phyloP scores from a whole-genome alignment of 2,329 filamentous ascomycete genomes.

The Parastagonospora avenae region DNA sequence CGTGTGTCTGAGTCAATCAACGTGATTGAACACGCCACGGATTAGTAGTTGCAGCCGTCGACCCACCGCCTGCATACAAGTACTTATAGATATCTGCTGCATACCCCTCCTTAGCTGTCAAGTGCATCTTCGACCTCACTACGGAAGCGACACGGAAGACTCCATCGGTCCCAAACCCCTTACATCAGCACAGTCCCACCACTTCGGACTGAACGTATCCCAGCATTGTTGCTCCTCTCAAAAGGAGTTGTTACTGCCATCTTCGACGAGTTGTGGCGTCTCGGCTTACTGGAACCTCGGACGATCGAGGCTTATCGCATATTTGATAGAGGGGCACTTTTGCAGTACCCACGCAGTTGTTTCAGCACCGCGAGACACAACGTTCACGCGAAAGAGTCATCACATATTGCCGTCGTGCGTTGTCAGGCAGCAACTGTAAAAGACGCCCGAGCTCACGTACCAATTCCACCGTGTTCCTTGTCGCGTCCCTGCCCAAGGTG shows the following conservation, averaged over 20 bases:
- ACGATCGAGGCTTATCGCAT: slow-evolving; percentile 43
- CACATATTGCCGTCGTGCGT: slow-evolving; percentile 18
- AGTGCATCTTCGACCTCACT: slow-evolving; percentile 11
- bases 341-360: slow-evolving; percentile 10
- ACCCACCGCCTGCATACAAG: slow-evolving; percentile 28
- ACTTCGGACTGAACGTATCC: not conserved
- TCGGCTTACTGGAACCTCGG: slow-evolving; percentile 37
- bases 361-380: slow-evolving; percentile 10
- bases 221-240: not conserved
- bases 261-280: slow-evolving; percentile 7
- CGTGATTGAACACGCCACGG: slow-evolving; percentile 28
- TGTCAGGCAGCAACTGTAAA: slow-evolving; percentile 38
- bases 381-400: slow-evolving; percentile 5
- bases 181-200: slow-evolving; percentile 4
- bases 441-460: slow-evolving; percentile 20
- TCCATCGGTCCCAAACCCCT: slow-evolving; percentile 10
- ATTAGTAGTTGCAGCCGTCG: slow-evolving; percentile 31
- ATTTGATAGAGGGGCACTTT: slow-evolving; percentile 27
- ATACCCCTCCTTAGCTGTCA: slow-evolving; percentile 35
- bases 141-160: slow-evolving; percentile 10
- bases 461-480: slow-evolving; percentile 35
- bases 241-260: slow-evolving; percentile 7
- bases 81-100: slow-evolving; percentile 37
- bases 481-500: slow-evolving; percentile 32
- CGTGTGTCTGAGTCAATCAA: slow-evolving; percentile 25